A percentile compares a stretch with the other conserved stretches of the same genome.
Evolutionary conservation across 208 protist species (phyloP).

Genomic region (Leishmania tropica): DNA sequence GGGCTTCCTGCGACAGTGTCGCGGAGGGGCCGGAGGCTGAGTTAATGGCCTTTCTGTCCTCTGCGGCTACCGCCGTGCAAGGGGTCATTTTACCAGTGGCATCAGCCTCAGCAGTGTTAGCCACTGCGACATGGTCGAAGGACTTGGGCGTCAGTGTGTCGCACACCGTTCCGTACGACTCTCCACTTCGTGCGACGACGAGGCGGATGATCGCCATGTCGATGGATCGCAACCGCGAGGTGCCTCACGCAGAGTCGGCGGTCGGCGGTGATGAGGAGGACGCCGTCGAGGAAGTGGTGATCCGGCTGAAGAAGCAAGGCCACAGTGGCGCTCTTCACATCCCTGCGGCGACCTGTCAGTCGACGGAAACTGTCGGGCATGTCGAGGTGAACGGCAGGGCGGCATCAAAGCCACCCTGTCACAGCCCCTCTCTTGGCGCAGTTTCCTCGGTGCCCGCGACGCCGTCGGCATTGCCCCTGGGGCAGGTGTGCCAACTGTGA

Average conservation of each 20-base stretch:
- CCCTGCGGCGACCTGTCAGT: not conserved
- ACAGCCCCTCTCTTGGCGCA: not conserved
- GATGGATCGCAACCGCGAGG: not conserved
- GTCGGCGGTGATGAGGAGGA: not conserved
- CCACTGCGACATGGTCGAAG: not conserved
- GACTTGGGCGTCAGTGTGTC: not conserved
- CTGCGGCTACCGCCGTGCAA: not conserved
- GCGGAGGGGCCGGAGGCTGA: not conserved
- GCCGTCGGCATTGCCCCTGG: not conserved
- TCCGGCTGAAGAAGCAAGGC: not conserved
- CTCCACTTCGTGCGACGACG: not conserved
- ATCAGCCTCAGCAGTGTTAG: not conserved
- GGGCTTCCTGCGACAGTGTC: not conserved
- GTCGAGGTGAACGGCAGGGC: not conserved
- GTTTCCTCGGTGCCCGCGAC: not conserved
- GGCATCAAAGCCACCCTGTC: not conserved
- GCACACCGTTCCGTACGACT: not conserved
- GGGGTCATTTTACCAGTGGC: not conserved
- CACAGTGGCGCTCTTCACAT: not conserved
- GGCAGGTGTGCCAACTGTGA: conserved; percentile 1
- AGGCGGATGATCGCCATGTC: not conserved
- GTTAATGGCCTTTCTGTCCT: not conserved
- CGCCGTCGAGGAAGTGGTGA: conserved; percentile 8
- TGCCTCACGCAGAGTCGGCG: not conserved
- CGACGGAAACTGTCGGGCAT: not conserved